Evolutionary conservation across 768 basidiomycete genomes (phyloP), one percentile per base, ranked within the genome.

Genomic region (Lactarius trivialis): DNA sequence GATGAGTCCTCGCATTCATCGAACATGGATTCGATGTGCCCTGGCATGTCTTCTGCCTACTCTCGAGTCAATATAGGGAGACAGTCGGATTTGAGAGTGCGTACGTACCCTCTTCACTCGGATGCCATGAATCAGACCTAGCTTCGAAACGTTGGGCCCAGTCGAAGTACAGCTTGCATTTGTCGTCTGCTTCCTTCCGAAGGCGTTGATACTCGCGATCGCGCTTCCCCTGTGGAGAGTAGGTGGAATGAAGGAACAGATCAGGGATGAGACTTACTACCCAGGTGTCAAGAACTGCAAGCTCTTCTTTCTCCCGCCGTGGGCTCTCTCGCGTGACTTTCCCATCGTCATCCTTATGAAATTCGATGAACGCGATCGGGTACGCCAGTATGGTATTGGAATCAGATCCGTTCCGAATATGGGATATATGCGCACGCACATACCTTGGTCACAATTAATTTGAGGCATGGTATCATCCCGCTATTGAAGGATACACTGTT

Each of bases 341-440:
- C 26, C 88, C 82, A 64, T 80, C 71, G 57, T 75, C 73, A 24
- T 76, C 79, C 62, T 80, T 76, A 7, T 77, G 66, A 60, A 84
- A 85, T 71, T 93, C 88, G n/a, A 94, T 72, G 72, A 82, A 98
- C 0, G 86, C 94, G 43, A 95, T 68, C 1, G 91, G 87, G 69
- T 86, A 87, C 11, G 79, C 75, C 88, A 89, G 41, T 14, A 33
- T 8, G 9, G 19, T 33, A 53, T 36, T 55, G 45, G 28, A 41
- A 30, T 15, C 11, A 58, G 7, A 9, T 6, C 9, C 45, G 12
- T 69, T 34, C 61, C 30, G 36, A 62, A 30, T 21, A 45, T 14
- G 45, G 15, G 11, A 8, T 45, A 24, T 24, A 48, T n/a, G 37
- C 8, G 30, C 24, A 6, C 12, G 14, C 5, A 30, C 68, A 39